Percentiles rank a stretch among this genome's conserved stretches.
phyloP scores from a whole-genome alignment of 208 protist genomes.

The Acanthamoeba lenticulata region DNA sequence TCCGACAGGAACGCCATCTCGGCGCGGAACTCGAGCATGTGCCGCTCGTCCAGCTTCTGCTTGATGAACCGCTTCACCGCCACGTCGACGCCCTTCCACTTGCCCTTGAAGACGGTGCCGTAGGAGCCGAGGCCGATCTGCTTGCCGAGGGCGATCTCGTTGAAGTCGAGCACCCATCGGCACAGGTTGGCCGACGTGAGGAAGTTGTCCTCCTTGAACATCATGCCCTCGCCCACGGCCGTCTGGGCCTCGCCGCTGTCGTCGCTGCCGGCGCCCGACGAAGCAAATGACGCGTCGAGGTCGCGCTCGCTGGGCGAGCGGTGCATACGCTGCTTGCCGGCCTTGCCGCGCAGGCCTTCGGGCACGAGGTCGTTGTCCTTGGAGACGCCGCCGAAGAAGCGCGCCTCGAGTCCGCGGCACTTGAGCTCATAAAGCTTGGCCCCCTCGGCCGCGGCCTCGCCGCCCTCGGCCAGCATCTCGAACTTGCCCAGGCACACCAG shows the following conservation, averaged over 20 bases:
- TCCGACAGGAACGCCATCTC: constrained; percentile 44
- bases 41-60: constrained; percentile 31
- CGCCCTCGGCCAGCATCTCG: background rate
- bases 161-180: constrained; percentile 50
- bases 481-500: background rate
- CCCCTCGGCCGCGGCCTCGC: background rate
- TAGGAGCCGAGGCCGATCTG: constrained; percentile 42
- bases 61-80: constrained; percentile 58
- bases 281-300: background rate
- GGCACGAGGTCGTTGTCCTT: background rate
- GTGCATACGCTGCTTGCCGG: background rate
- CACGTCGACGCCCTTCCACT: constrained; percentile 54
- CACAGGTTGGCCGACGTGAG: constrained; percentile 60
- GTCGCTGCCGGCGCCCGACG: background rate
- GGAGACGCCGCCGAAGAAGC: background rate
- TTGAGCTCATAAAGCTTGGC: constrained; percentile 22
- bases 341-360: background rate
- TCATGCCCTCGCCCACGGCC: background rate
- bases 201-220: constrained; percentile 60
- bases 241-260: background rate
- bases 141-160: background rate
- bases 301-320: background rate
- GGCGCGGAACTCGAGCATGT: constrained; percentile 36
- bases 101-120: constrained; percentile 28
- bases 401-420: background rate